Percentiles rank a stretch among this genome's conserved stretches.
These are phyloP conservation scores for Endocladia muricata DNA, from an alignment of 31 red algal genomes.

Conservation along the genomic window DNA sequence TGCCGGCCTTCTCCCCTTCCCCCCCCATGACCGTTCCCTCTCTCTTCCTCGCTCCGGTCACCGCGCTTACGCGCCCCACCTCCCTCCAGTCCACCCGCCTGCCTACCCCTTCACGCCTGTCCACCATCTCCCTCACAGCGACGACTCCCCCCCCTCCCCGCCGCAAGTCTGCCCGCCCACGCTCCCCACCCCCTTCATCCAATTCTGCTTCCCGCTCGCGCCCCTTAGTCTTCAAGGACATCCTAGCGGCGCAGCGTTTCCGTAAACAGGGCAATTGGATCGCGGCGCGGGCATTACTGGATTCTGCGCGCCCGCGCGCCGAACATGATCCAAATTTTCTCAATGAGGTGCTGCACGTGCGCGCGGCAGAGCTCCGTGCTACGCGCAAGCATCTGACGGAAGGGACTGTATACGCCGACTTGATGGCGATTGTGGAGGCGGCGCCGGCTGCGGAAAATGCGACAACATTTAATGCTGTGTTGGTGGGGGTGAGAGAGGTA, in stretches of 20 bases:
- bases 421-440: background rate
- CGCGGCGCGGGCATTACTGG: background rate
- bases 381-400: background rate
- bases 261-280: slow-evolving; percentile 27
- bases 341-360: slow-evolving; percentile 19
- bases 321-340: background rate
- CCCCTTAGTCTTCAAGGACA: background rate
- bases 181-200: too few species aligned
- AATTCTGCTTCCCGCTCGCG: background rate
- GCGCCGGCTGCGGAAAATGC: slow-evolving; percentile 27
- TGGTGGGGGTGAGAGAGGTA: slow-evolving; percentile 14
- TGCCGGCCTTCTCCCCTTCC: too few species aligned
- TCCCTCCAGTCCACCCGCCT: too few species aligned
- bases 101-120: too few species aligned
- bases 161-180: background rate
- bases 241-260: background rate
- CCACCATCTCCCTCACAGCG: background rate
- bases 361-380: background rate
- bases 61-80: too few species aligned
- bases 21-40: too few species aligned
- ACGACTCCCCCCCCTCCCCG: background rate
- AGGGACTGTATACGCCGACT: slow-evolving; percentile 11
- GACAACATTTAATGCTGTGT: slow-evolving; percentile 42
- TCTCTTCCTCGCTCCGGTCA: too few species aligned
- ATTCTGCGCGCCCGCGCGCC: background rate